Conservation (phyloP, 106 monocot genomes). For the Dactylorhiza incarnata region DNA sequence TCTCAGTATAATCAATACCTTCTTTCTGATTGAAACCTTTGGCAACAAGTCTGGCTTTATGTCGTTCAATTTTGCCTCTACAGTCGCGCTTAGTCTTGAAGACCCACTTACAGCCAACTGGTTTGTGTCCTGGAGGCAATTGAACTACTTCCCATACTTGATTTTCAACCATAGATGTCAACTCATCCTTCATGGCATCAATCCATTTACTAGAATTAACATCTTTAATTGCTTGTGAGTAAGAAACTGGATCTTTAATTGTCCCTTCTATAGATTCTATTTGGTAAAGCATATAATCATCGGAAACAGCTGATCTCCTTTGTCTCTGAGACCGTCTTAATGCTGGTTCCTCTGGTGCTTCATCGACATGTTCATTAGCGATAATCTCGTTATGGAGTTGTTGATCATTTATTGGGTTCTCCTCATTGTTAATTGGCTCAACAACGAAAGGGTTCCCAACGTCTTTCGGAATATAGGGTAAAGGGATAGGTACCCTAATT, state of each 20-base stretch:
- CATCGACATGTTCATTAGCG: too few species aligned
- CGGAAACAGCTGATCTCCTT: too few species aligned
- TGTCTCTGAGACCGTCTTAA: background rate
- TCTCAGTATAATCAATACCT: slow-evolving; percentile 4
- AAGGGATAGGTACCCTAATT: background rate
- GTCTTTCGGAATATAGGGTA: background rate
- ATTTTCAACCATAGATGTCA: background rate
- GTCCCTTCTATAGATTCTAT: too few species aligned
- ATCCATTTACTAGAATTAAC: background rate
- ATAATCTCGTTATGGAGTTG: too few species aligned
- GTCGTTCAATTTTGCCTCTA: background rate
- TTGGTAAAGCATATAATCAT: too few species aligned
- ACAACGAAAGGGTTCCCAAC: background rate
- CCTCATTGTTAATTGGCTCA: background rate
- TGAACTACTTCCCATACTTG: background rate
- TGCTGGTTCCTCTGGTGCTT: background rate
- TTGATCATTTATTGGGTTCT: too few species aligned
- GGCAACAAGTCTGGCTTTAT: background rate
- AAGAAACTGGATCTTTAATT: too few species aligned
- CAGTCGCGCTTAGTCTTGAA: background rate
- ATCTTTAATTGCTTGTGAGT: background rate
- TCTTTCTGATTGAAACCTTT: slow-evolving; percentile 11
- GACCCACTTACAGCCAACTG: background rate
- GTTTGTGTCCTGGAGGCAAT: background rate
- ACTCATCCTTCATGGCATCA: background rate